Conservation (phyloP, 140 eudicot species). For the Cichorium intybus region DNA sequence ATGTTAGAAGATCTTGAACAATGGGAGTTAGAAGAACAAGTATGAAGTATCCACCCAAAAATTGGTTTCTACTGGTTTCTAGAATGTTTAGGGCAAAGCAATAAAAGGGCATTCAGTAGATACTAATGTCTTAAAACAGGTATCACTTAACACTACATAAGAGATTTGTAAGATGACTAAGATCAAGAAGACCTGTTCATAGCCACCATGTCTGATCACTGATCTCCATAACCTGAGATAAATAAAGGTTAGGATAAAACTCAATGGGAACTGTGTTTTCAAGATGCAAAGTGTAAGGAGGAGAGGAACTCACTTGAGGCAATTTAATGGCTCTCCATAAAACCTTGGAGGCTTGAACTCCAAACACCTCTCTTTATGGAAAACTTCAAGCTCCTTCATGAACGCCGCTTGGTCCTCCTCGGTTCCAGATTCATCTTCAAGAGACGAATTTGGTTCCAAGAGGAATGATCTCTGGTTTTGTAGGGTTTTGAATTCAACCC, state of each 20-base stretch:
- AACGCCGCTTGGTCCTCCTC: slow-evolving; percentile 79
- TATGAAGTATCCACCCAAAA: background rate
- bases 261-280: background rate
- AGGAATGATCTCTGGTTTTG: slow-evolving; percentile 37
- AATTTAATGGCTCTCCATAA: slow-evolving; percentile 80
- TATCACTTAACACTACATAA: background rate
- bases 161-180: background rate
- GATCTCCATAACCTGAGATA: slow-evolving; percentile 82
- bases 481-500: slow-evolving; percentile 23
- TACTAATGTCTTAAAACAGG: slow-evolving; percentile 8
- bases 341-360: slow-evolving; percentile 87
- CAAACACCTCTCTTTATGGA: slow-evolving; percentile 62
- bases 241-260: slow-evolving; percentile 7
- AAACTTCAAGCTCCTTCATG: slow-evolving; percentile 73
- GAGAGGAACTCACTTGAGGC: slow-evolving; percentile 62
- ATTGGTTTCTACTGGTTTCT: background rate
- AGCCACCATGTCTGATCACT: slow-evolving; percentile 80
- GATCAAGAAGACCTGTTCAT: slow-evolving; percentile 59
- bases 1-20: background rate
- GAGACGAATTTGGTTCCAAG: slow-evolving; percentile 46
- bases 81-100: background rate
- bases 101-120: background rate
- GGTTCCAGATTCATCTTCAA: slow-evolving; percentile 70
- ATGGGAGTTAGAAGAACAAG: background rate
- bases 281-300: background rate